phyloP scores from a whole-genome alignment of 192 early-diverging fungal genomes.

The Mortierella antarctica region DNA sequence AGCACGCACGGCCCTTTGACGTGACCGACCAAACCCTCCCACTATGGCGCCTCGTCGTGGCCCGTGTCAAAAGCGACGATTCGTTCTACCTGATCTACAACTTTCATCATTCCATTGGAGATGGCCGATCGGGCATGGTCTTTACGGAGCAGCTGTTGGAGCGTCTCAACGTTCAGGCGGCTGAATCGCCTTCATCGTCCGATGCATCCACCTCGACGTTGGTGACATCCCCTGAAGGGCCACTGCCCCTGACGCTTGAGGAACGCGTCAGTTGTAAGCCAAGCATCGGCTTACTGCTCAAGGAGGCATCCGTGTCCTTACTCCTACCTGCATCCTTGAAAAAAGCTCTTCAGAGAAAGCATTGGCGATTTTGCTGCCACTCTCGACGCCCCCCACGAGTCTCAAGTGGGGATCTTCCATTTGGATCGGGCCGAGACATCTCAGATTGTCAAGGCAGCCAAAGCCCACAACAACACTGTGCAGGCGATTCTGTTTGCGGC shows the following conservation, averaged over 20 bases:
- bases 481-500: slow-evolving; percentile 14
- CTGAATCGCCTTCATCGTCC: neutral
- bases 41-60: slow-evolving; percentile 40
- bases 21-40: slow-evolving; percentile 3
- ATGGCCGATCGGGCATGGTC: neutral
- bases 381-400: slow-evolving; percentile 1
- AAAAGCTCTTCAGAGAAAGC: slow-evolving; percentile 13
- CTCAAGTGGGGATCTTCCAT: neutral
- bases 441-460: slow-evolving; percentile 17
- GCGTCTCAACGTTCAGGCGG: slow-evolving; percentile 28
- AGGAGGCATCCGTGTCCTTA: slow-evolving; percentile 9
- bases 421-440: slow-evolving; percentile 19
- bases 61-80: slow-evolving; percentile 24
- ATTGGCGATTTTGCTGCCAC: slow-evolving; percentile 39
- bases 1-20: slow-evolving; percentile 16
- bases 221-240: slow-evolving; percentile 1
- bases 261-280: slow-evolving; percentile 14
- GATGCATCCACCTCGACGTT: neutral
- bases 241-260: slow-evolving; percentile 18
- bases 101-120: slow-evolving; percentile 20
- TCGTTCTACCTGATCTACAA: slow-evolving; percentile 27
- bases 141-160: slow-evolving; percentile 18
- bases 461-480: slow-evolving; percentile 19
- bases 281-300: neutral
- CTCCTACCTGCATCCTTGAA: slow-evolving; percentile 25